Evolutionary conservation across 2,329 filamentous ascomycete genomes (phyloP).

Genomic region (Aspergillus pseudoviridinutans): DNA sequence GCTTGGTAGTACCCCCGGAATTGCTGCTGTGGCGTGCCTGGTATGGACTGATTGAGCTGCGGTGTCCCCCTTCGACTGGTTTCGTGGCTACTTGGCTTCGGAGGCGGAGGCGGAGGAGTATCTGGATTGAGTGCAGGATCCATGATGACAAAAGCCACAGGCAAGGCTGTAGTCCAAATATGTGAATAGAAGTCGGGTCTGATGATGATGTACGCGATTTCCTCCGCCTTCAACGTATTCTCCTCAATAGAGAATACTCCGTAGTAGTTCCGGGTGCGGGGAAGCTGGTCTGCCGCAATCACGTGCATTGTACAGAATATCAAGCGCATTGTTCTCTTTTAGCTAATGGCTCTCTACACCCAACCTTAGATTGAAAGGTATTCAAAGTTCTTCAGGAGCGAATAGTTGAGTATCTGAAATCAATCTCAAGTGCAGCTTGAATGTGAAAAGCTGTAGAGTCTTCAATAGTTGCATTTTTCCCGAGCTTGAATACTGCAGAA

Average conservation of each 20-base stretch:
- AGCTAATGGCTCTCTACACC: not conserved
- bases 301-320: not conserved
- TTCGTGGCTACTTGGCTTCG: slow-evolving; percentile 68
- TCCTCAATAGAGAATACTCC: not conserved
- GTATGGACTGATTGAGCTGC: slow-evolving; percentile 43
- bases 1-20: slow-evolving; percentile 25
- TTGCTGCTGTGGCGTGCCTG: slow-evolving; percentile 39
- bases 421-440: not conserved
- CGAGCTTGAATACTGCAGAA: no score
- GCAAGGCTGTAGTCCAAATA: slow-evolving; percentile 1
- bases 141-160: slow-evolving; percentile 13
- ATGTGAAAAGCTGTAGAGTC: not conserved
- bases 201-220: not conserved
- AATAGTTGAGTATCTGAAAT: not conserved
- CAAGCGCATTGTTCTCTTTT: not conserved
- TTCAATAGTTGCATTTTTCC: no score
- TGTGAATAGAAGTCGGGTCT: not conserved
- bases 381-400: not conserved
- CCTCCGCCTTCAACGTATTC: not conserved
- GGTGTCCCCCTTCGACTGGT: slow-evolving; percentile 65
- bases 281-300: not conserved
- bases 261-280: not conserved
- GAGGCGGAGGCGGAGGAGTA: slow-evolving; percentile 65
- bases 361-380: not conserved
- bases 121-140: slow-evolving; percentile 44